Conservation (phyloP, 2,329 filamentous ascomycete genomes). For the Aureobasidium sp. region DNA sequence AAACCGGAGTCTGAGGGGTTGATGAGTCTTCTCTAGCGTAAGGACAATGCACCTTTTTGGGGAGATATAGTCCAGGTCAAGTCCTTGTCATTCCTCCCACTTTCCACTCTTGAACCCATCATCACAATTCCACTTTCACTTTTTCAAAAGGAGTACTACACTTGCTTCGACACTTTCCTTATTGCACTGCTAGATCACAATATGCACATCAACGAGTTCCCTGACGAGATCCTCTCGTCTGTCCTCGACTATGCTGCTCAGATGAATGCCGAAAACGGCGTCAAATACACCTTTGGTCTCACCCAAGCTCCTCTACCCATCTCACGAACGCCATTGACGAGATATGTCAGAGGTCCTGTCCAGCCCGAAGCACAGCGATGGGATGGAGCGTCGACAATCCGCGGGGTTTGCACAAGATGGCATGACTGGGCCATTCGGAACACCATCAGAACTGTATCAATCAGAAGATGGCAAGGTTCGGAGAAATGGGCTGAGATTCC, state of each 20-base stretch:
- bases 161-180: background rate
- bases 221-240: slow-evolving; percentile 45
- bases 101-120: background rate
- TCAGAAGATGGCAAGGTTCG: slow-evolving; percentile 46
- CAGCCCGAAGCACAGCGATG: slow-evolving; percentile 46
- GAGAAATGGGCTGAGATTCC: slow-evolving; percentile 47
- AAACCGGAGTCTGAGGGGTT: background rate
- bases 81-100: background rate
- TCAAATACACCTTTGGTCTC: slow-evolving; percentile 47
- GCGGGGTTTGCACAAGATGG: slow-evolving; percentile 45
- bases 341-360: slow-evolving; percentile 46
- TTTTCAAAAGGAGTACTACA: background rate
- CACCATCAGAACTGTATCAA: slow-evolving; percentile 45
- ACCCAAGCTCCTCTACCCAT: slow-evolving; percentile 43
- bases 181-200: background rate
- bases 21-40: slow-evolving; percentile 10
- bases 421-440: slow-evolving; percentile 48
- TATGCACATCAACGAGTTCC: slow-evolving; percentile 42
- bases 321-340: slow-evolving; percentile 38
- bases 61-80: slow-evolving; percentile 10
- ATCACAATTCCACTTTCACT: background rate
- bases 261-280: slow-evolving; percentile 41
- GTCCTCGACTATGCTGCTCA: slow-evolving; percentile 45
- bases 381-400: slow-evolving; percentile 43
- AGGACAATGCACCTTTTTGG: slow-evolving; percentile 10